Conservation (phyloP, 2,329 filamentous ascomycete genomes). For the Nigrospora osmanthi region DNA sequence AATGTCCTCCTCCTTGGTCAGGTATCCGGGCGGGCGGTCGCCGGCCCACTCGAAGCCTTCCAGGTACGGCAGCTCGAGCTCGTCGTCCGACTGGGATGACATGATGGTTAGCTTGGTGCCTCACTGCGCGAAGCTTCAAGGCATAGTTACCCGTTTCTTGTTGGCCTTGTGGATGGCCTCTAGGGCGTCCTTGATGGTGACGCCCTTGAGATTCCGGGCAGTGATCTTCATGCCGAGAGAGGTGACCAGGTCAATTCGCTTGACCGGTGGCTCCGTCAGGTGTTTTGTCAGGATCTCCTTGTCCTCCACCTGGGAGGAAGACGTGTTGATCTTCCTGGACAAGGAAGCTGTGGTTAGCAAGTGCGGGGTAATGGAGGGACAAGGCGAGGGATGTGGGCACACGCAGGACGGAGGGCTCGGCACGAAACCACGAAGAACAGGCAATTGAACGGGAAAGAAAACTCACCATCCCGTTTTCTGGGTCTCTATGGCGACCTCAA, state of each 20-base stretch:
- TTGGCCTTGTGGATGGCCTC: slow-evolving; percentile 94
- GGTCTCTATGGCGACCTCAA: slow-evolving; percentile 72
- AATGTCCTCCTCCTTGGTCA: slow-evolving; percentile 11
- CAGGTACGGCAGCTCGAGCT: slow-evolving; percentile 79
- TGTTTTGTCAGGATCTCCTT: slow-evolving; percentile 74
- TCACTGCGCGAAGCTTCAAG: background rate
- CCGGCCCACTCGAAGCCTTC: slow-evolving; percentile 84
- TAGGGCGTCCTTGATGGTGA: slow-evolving; percentile 94
- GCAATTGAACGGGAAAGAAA: background rate
- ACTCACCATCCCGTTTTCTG: slow-evolving; percentile 83
- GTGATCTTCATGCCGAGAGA: slow-evolving; percentile 80
- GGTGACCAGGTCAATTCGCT: slow-evolving; percentile 92
- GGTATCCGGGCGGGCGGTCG: slow-evolving; percentile 3
- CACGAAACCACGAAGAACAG: no score
- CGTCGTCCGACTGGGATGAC: slow-evolving; percentile 68
- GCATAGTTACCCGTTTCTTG: slow-evolving; percentile 76
- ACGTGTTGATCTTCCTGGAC: slow-evolving; percentile 87
- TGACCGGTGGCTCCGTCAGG: slow-evolving; percentile 75
- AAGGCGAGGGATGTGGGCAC: background rate
- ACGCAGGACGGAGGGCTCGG: background rate
- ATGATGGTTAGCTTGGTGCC: background rate
- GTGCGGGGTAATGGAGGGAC: slow-evolving; percentile 3
- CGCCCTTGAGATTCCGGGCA: slow-evolving; percentile 85
- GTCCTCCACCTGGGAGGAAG: slow-evolving; percentile 70
- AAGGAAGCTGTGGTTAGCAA: background rate